Conservation (phyloP, 345 rosid species). For the Barbarea vulgaris region DNA sequence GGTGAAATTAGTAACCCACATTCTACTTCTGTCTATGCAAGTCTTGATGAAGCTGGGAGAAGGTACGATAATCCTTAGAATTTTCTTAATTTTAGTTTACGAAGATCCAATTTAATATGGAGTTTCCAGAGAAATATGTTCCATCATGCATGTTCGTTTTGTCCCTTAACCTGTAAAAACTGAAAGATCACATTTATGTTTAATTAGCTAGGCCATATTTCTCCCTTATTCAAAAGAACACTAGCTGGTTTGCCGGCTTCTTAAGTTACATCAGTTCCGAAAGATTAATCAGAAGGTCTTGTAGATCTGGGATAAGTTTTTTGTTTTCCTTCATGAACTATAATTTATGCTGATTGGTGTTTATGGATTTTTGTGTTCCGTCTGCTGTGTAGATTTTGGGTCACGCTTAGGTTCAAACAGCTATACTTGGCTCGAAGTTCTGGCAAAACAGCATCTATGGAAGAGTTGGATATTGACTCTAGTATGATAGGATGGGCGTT, state of each 20-base stretch:
- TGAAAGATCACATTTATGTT: not conserved
- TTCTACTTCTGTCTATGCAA: conserved; percentile 69
- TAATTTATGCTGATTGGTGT: conserved; percentile 27
- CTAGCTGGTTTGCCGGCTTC: conserved; percentile 15
- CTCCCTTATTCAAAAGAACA: not conserved
- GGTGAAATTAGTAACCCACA: conserved; percentile 63
- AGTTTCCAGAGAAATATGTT: not conserved
- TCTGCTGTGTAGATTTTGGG: conserved; percentile 76
- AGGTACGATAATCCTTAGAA: conserved; percentile 51
- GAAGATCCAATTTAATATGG: not conserved
- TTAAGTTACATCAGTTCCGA: conserved; percentile 22
- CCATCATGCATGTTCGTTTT: conserved; percentile 18
- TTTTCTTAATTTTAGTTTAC: not conserved
- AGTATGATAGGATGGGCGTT: conserved; percentile 81
- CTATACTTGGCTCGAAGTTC: conserved; percentile 53
- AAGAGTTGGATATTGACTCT: conserved; percentile 66
- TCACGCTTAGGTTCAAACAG: conserved; percentile 71
- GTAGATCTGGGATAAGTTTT: conserved; percentile 2
- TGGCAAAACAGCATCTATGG: conserved; percentile 63
- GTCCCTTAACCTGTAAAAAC: conserved; percentile 5
- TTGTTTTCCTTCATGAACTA: conserved; percentile 9
- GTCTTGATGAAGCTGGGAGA: conserved; percentile 86
- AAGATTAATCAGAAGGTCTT: conserved; percentile 20
- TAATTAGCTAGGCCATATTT: conserved; percentile 5
- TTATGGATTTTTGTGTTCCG: conserved; percentile 28